These are phyloP conservation scores for Lepiota brunneoincarnata DNA, from an alignment of 768 basidiomycete genomes.

Conservation along the genomic window DNA sequence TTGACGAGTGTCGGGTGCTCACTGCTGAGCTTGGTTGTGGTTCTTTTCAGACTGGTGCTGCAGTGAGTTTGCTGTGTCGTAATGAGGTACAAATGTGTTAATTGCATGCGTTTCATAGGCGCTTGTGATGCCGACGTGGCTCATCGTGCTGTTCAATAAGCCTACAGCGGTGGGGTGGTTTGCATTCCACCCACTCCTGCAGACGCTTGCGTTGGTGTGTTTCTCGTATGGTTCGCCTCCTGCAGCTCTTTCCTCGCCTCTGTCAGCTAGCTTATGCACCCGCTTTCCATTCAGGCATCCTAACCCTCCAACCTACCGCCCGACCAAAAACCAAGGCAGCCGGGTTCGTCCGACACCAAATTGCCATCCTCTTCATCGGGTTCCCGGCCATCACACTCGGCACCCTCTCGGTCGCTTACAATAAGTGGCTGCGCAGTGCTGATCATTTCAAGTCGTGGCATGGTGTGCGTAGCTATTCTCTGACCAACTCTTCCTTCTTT, in stretches of 20 bases:
- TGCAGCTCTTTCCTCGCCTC: neutral
- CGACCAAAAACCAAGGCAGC: constrained; percentile 62
- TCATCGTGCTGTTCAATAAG: constrained; percentile 39
- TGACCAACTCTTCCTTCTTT: neutral
- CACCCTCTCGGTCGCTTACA: constrained; percentile 55
- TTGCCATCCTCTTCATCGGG: constrained; percentile 52
- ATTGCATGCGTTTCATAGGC: constrained; percentile 26
- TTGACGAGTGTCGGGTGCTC: neutral
- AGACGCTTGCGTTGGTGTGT: constrained; percentile 51
- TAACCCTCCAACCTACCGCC: constrained; percentile 75
- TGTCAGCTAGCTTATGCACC: neutral
- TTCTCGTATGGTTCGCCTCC: constrained; percentile 57
- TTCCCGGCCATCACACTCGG: constrained; percentile 60
- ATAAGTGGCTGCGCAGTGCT: constrained; percentile 50
- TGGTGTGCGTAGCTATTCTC: constrained; percentile 43
- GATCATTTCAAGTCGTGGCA: constrained; percentile 76
- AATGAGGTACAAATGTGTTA: neutral
- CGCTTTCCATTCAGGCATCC: constrained; percentile 46
- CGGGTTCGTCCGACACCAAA: constrained; percentile 70
- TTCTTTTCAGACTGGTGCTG: constrained; percentile 1
- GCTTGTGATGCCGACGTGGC: constrained; percentile 42
- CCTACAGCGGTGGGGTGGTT: constrained; percentile 57
- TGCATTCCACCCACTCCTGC: constrained; percentile 61
- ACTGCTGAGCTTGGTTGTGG: neutral
- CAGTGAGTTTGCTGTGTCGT: constrained; percentile 1